Evolutionary conservation across 257 asterid genomes (phyloP), one percentile per base, ranked within the genome.

Genomic region (Solanum lycopersicoides): DNA sequence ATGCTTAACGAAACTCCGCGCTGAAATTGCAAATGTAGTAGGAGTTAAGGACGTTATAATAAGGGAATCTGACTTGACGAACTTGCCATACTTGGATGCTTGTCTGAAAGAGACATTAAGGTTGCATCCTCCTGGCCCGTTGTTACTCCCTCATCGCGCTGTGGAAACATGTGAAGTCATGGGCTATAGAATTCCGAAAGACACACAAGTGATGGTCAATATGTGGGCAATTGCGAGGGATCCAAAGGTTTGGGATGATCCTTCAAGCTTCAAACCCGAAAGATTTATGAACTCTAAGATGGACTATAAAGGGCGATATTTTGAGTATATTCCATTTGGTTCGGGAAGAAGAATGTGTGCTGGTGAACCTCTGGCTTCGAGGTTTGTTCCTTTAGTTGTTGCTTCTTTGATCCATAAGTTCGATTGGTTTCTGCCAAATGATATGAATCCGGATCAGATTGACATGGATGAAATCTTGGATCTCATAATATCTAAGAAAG

Each of bases 331-430:
- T 37, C 74, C 88, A 3, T 86, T 86, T 34, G 84, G 84, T 30
- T 63, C 84, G 0, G 88, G 84, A 32, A 73, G 88, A 32, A 86
- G 88, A 86, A 86, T 73, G 34, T 86, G 88, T n/a, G 82, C 84
- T 7, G 88, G 83, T 28, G 63, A 37, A 30, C 84, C 88, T 32
- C 21, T 86, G 21, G 88, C 84, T 34, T 63, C 65, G 1, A 74
- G 77, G 77, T 71, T 73, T 32, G 12, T 86, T 37, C 84, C 84
- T 4, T 74, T 86, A 60, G 59, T 74, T 16, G n/a, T 86, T 50
- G 84, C 84, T 50, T 86, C 85, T 28, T 32, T 86, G 45, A 12
- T 86, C 18, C 84, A 75, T 53, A 72, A 15, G 12, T 86, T 86
- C 75, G 42, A 86, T 4, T 74, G 59, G 75, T 86, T 60, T 86